Evolutionary conservation across 495 filamentous ascomycete species (phyloP).

Genomic region (Penicillium arizonense): DNA sequence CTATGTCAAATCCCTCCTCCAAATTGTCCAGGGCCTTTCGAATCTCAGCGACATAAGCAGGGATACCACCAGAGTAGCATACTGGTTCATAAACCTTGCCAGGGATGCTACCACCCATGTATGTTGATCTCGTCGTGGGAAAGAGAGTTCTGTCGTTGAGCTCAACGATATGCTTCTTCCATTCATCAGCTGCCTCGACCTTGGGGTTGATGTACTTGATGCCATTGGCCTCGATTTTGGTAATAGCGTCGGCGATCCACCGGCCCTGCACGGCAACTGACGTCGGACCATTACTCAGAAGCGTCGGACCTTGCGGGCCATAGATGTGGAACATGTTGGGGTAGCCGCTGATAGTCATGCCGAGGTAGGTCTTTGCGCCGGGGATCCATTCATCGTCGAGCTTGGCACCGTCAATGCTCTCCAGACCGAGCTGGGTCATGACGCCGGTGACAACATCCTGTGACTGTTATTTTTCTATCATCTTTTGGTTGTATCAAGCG

Average conservation of each 20-base stretch:
- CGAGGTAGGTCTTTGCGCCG: slow-evolving; percentile 48
- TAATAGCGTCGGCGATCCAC: slow-evolving; percentile 48
- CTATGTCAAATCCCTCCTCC: neutral
- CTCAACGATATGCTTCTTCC: slow-evolving; percentile 42
- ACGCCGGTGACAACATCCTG: slow-evolving; percentile 44
- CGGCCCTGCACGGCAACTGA: slow-evolving; percentile 50
- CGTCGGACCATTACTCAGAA: slow-evolving; percentile 50
- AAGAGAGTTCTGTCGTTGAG: slow-evolving; percentile 48
- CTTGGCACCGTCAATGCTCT: slow-evolving; percentile 36
- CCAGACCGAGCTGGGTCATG: slow-evolving; percentile 48
- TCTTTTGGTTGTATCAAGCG: neutral
- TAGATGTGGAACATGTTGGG: slow-evolving; percentile 56
- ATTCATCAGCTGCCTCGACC: slow-evolving; percentile 43
- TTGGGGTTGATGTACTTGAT: slow-evolving; percentile 44
- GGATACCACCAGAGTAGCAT: slow-evolving; percentile 41
- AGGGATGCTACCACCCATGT: slow-evolving; percentile 52
- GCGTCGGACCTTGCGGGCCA: slow-evolving; percentile 46
- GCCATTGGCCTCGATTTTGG: slow-evolving; percentile 36
- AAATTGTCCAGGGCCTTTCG: neutral
- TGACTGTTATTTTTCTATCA: slow-evolving; percentile 10
- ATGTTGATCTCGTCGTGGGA: slow-evolving; percentile 43
- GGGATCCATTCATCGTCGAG: slow-evolving; percentile 48
- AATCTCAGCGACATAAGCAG: slow-evolving; percentile 37
- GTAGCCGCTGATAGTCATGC: slow-evolving; percentile 44
- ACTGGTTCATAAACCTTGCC: slow-evolving; percentile 48